phyloP scores from a whole-genome alignment of 2,329 filamentous ascomycete genomes.

The Arthrocladium fulminans region DNA sequence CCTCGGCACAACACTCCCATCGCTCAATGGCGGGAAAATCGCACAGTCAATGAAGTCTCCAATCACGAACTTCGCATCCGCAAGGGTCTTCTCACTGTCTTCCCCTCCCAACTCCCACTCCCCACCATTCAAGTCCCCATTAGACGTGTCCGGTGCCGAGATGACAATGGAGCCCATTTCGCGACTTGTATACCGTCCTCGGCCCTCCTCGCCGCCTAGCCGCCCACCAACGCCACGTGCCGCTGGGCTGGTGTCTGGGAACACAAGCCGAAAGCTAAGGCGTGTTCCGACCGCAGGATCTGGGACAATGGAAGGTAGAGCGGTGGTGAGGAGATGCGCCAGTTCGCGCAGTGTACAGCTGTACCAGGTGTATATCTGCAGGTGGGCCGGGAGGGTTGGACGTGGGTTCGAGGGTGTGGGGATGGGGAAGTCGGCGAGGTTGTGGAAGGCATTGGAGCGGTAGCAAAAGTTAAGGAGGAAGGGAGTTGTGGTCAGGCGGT shows the following conservation, averaged over 20 bases:
- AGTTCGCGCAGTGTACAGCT: conserved; percentile 74
- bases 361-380: conserved; percentile 80
- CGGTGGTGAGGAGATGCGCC: conserved; percentile 62
- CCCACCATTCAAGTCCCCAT: conserved; percentile 28
- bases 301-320: conserved; percentile 61
- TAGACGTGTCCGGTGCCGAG: conserved; percentile 37
- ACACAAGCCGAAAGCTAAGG: conserved; percentile 79
- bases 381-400: conserved; percentile 52
- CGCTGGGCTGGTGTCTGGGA: conserved; percentile 57
- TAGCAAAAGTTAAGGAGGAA: conserved; percentile 85
- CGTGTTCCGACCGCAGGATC: conserved; percentile 69
- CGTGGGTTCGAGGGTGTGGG: conserved; percentile 45
- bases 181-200: conserved; percentile 62
- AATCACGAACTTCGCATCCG: conserved; percentile 71
- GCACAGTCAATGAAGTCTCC: conserved; percentile 83
- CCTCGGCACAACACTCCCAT: conserved; percentile 55
- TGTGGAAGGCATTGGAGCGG: conserved; percentile 62
- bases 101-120: conserved; percentile 41
- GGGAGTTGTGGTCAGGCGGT: conserved; percentile 64
- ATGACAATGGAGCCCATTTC: conserved; percentile 78
- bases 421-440: conserved; percentile 33
- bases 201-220: conserved; percentile 26
- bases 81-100: conserved; percentile 63
- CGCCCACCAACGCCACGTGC: conserved; percentile 25
- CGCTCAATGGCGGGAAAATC: conserved; percentile 63